phyloP scores from a whole-genome alignment of 345 rosid species.

The Pseudoturritis turrita region DNA sequence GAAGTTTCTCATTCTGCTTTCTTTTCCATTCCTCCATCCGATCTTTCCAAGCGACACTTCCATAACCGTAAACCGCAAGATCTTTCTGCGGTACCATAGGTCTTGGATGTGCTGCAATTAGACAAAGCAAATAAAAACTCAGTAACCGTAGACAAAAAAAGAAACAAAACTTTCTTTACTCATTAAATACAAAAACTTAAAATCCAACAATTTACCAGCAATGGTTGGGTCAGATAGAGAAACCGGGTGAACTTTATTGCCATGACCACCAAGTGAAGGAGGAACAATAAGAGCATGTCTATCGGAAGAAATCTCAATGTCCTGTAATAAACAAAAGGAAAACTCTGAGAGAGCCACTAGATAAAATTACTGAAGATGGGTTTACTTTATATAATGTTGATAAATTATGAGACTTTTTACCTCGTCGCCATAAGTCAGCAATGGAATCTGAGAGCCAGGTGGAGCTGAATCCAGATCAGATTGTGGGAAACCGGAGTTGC shows the following conservation, averaged over 20 bases:
- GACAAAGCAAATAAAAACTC: neutral
- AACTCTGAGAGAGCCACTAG: neutral
- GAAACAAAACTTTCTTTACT: neutral
- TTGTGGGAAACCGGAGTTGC: conserved; percentile 48
- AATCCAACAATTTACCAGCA: conserved; percentile 50
- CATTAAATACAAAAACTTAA: neutral
- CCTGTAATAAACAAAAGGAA: conserved; percentile 38
- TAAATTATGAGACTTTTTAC: conserved; percentile 32
- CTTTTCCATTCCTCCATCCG: conserved; percentile 96
- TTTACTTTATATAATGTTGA: neutral
- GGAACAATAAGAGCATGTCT: conserved; percentile 94
- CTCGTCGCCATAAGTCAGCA: conserved; percentile 91
- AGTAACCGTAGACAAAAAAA: neutral
- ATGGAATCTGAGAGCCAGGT: conserved; percentile 74
- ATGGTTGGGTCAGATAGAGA: conserved; percentile 59
- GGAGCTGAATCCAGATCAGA: conserved; percentile 75
- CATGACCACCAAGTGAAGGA: conserved; percentile 59
- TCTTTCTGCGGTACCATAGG: conserved; percentile 97
- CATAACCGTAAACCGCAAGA: conserved; percentile 85
- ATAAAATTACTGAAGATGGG: neutral
- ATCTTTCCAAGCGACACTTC: conserved; percentile 99
- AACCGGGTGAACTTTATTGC: conserved; percentile 73
- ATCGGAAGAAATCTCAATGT: conserved; percentile 80
- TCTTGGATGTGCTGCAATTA: conserved; percentile 67
- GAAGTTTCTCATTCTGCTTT: conserved; percentile 80